These are phyloP conservation scores for Calonectria ilicicola DNA, from an alignment of 2,329 filamentous ascomycete genomes.

Conservation along the genomic window DNA sequence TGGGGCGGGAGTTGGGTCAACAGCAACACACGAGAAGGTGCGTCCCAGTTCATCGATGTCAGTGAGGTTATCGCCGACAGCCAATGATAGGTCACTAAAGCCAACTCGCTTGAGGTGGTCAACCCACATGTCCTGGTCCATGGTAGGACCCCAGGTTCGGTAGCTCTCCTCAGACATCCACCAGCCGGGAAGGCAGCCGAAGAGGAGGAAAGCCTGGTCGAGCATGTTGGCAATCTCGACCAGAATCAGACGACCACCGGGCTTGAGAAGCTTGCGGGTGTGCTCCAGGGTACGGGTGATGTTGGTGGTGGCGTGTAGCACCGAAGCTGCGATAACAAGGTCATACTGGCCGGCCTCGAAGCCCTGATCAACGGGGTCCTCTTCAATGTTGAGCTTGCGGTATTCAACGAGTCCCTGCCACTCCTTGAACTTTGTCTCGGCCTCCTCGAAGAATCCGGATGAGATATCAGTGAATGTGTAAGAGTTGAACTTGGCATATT, in stretches of 20 bases:
- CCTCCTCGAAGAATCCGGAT: conserved; percentile 16
- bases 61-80: not conserved
- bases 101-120: not conserved
- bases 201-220: conserved; percentile 1
- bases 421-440: conserved; percentile 4
- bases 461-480: conserved; percentile 20
- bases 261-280: conserved; percentile 9
- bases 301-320: conserved; percentile 16
- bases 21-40: not conserved
- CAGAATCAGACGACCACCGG: not conserved
- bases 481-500: not conserved
- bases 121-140: conserved; percentile 8
- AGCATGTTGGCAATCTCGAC: conserved; percentile 1
- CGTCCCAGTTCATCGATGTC: not conserved
- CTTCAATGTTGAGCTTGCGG: conserved; percentile 13
- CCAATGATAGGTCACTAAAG: not conserved
- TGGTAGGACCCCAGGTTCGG: conserved; percentile 5
- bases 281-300: not conserved
- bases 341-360: conserved; percentile 17
- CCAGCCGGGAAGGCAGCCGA: conserved; percentile 17
- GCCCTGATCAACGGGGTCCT: conserved; percentile 6
- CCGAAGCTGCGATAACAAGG: not conserved
- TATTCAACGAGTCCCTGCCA: conserved; percentile 8
- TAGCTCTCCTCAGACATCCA: conserved; percentile 15
- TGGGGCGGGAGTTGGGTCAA: not conserved